Base-by-base conservation (phyloP, 2,329 filamentous ascomycete species). In the Pseudogymnoascus sp. region DNA sequence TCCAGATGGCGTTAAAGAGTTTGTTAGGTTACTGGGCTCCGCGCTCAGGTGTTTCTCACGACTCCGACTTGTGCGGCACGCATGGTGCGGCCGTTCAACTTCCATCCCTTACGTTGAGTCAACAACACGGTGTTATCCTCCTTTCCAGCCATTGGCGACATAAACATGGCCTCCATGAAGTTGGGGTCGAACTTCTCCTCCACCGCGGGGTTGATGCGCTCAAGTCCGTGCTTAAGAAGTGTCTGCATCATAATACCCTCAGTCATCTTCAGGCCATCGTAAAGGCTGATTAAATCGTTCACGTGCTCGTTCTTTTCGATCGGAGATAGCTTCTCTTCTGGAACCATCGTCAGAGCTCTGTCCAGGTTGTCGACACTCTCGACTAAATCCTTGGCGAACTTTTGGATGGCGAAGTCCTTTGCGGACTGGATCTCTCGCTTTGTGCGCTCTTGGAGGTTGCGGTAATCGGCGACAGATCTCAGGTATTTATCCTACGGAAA, bases 291-390 rank as follows among this genome's bases (percentile, higher is more conserved):
- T 37, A 97, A 82, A 68, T 97, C 92, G 74, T 89, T 82, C 23
- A 84, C 79, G 61, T 83, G 77, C 69, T 83, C 82, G 25, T 76
- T 74, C 69, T 80, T 77, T 66, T 79, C 77, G 55, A 75, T 70
- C 18, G 79, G 75, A 21, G 80, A 80, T 66, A 96, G 82, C 78
- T 90, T 91, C 41, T 91, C 88, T 64, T 83, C 74, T 18, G 91
- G 87, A 11, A 96, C 93, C 71, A 88, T 91, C 66, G 80, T 77
- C 45, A 99, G 85, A 45, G 95, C 95, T 68, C 93, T 93, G 78
- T 99, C 95, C 67, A 99, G 87, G 83, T 97, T 99, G 79, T 99
- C 95, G 72, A 99, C 88, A 73, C 86, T 91, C 75, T 99, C 95
- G 69, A 97, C 86, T 52, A 99, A 87, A 78, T 99, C 95, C 77